Base-by-base conservation (phyloP, 352 stramenopile genomes). In the Globisporangium orthogonon region DNA sequence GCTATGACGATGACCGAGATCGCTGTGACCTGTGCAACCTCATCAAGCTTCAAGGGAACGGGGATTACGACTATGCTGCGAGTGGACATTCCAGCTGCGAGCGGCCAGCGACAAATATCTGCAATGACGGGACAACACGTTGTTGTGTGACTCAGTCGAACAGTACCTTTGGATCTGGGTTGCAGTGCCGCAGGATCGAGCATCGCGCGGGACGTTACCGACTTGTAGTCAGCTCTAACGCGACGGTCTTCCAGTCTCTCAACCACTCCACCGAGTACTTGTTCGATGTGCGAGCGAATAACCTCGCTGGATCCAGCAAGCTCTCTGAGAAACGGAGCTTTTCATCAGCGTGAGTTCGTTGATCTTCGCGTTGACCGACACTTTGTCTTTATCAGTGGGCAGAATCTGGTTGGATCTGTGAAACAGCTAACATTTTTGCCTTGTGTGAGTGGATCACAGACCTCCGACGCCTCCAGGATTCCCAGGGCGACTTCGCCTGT, bases 181-280 rank as follows among this genome's bases (percentile, higher is more conserved):
- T 67, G 5, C 46, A 70, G 1, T 87, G 79, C 50, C 60, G 56
- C 39, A 55, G 29, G 6, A 58, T 74, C 14, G 31, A 5, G 7
- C 11, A 5, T 14, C 41, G 10, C 7, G 15, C 30, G 10, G 23
- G 29, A 7, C 55, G 62, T 30, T 53, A 63, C 29, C 60, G 59
- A 43, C 29, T 69, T 29, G 61, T 76, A 7, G 57, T 70, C 0
- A 66, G 71, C 0, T 63, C 70, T 15, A 87, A 74, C 15, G 63
- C 69, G 13, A 64, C 66, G 1, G n/a, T 65, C 28, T 80, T 86
- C 44, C 61, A 66, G 18, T 58, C 56, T 4, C 61, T 89, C 0
- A 74, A 70, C 29, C 69, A 74, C 40, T 83, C 76, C 7, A 73
- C 76, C 11, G 65, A 50, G 2, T 89, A 87, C 43, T 82, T 71